A percentile compares a stretch with the other conserved stretches of the same genome.
Evolutionary conservation across 805 yeast genomes (phyloP).

Genomic region (Wickerhamiella kurtzmanii): DNA sequence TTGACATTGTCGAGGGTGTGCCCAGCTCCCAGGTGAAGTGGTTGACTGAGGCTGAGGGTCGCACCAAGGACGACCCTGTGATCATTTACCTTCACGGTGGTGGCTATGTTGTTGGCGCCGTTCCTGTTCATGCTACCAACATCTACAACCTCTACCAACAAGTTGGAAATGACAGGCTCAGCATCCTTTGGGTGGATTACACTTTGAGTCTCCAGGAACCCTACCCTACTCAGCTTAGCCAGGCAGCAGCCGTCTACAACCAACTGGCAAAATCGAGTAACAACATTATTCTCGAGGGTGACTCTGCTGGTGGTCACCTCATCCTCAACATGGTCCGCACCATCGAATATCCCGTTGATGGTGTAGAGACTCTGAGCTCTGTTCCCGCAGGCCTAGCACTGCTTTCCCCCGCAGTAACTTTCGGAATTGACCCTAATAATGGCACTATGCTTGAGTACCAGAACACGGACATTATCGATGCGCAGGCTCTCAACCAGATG

Average conservation of each 20-base stretch:
- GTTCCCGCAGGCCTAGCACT: constrained; percentile 1
- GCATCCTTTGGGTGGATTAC: constrained; percentile 21
- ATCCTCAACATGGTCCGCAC: constrained; percentile 11
- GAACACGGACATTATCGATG: neutral
- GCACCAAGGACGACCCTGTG: constrained; percentile 16
- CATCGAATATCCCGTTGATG: constrained; percentile 1
- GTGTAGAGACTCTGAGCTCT: constrained; percentile 1
- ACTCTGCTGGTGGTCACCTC: constrained; percentile 25
- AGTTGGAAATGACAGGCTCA: constrained; percentile 12
- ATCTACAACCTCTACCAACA: constrained; percentile 4
- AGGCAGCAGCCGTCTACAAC: constrained; percentile 15
- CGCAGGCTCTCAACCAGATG: neutral
- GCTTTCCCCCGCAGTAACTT: constrained; percentile 4
- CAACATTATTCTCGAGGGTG: constrained; percentile 21
- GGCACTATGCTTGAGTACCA: constrained; percentile 1
- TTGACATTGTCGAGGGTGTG: constrained; percentile 4
- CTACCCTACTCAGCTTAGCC: constrained; percentile 21
- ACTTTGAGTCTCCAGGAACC: constrained; percentile 14
- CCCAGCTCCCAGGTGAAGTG: constrained; percentile 8
- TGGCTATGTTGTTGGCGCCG: constrained; percentile 12
- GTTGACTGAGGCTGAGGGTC: constrained; percentile 14
- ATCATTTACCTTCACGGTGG: constrained; percentile 19
- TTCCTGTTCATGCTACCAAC: constrained; percentile 4
- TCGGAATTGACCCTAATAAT: neutral
- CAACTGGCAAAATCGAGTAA: constrained; percentile 11